Base-by-base conservation (phyloP, 768 basidiomycete genomes). In the Mycena vitilis region DNA sequence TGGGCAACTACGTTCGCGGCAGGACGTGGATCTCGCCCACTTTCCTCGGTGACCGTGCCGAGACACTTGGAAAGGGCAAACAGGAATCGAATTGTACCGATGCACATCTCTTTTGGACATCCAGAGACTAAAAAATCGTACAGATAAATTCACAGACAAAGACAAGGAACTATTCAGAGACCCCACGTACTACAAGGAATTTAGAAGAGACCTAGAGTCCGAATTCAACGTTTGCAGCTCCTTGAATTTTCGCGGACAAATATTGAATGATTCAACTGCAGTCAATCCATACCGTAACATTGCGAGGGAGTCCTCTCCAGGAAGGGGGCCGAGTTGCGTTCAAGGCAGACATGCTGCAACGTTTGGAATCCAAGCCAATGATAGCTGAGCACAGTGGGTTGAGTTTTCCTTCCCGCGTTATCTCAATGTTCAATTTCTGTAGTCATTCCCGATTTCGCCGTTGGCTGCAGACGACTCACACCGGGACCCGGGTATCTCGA, bases 401-500 rank as follows among this genome's bases (percentile, higher is more conserved):
- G 2, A 5, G 30, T 34, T 20, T 56, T 57, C 11, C 16, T 37
- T 13, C 6, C 6, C 30, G 23, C 44, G 47, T 47, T 55, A 20
- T 25, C 49, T 16, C 25, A 45, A 45, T 49, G 45, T 45, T 66
- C 20, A 44, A 30, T 63, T 57, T 47, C 16, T 30, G 30, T 53
- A 89, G 87, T 90, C n/a, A 80, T 89, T 30, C 89, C 90, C 15
- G 79, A 85, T 53, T 91, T 90, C 70, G 79, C 84, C 7, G 84
- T 89, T 18, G 83, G 80, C 6, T 92, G 89, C 76, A 82, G 89
- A 34, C 82, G 90, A n/a, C 76, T 91, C 55, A 92, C 91, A 0
- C 88, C 89, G 2, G 90, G 89, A 0, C 88, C 88, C 12, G 89
- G 90, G 8, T 92, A 89, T 73, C 82, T 91, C 38, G 89, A 91